Conservation (phyloP, 352 stramenopile species). For the Blastocystis sp. region DNA sequence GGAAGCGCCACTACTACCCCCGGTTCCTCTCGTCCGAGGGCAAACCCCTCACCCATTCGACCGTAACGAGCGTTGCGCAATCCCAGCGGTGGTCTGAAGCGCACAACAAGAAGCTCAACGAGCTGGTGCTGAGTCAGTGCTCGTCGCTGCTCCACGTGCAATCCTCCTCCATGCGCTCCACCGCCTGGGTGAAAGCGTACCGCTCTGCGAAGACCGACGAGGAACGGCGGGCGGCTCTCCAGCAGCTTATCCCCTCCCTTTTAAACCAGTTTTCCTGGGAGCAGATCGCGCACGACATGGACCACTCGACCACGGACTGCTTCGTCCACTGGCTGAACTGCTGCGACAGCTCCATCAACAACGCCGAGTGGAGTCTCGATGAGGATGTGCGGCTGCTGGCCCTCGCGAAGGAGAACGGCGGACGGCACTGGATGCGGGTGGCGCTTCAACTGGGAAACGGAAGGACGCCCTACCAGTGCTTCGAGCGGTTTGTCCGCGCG, state of each 20-base stretch:
- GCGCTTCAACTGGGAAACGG: conserved; percentile 26
- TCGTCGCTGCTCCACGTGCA: not conserved
- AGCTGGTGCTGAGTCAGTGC: conserved; percentile 20
- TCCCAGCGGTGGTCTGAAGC: conserved; percentile 24
- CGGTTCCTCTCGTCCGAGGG: conserved; percentile 25
- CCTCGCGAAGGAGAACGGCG: not conserved
- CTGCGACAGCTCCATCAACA: conserved; percentile 57
- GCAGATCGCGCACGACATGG: conserved; percentile 20
- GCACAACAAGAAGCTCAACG: conserved; percentile 1
- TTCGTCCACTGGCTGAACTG: conserved; percentile 69
- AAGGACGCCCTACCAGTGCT: conserved; percentile 54
- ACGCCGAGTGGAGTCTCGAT: conserved; percentile 10
- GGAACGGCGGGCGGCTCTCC: conserved; percentile 3
- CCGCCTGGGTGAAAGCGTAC: not conserved
- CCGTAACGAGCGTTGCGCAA: not conserved
- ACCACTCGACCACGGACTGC: conserved; percentile 32
- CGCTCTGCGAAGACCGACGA: not conserved
- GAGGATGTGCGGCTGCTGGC: not conserved
- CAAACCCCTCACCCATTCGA: not conserved
- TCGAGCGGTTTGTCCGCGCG: conserved; percentile 35
- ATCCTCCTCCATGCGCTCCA: not conserved
- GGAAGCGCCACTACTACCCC: not conserved
- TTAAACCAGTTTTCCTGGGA: conserved; percentile 54
- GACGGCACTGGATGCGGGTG: conserved; percentile 22
- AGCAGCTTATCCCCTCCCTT: conserved; percentile 1